Percentiles rank a stretch among this genome's conserved stretches.
phyloP scores from a whole-genome alignment of 441 rosid species.

The Raphanus hybrid region DNA sequence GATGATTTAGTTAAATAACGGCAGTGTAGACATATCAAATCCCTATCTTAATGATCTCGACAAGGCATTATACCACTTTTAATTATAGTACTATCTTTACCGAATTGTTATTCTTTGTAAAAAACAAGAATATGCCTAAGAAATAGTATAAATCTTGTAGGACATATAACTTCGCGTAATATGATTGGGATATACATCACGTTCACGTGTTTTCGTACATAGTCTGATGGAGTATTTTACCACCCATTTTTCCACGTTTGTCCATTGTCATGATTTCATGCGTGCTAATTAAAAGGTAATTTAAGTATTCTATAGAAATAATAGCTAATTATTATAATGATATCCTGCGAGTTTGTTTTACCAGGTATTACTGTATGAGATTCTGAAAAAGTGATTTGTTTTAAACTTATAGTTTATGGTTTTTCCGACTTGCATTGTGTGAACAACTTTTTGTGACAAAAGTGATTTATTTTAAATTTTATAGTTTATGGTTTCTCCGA shows the following conservation, averaged over 20 bases:
- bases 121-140: not conserved
- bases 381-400: constrained; percentile 20
- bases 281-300: constrained; percentile 36
- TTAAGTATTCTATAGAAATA: constrained; percentile 26
- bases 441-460: constrained; percentile 8
- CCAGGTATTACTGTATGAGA: constrained; percentile 17
- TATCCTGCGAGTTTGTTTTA: constrained; percentile 28
- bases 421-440: not conserved
- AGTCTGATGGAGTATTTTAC: constrained; percentile 21
- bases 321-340: constrained; percentile 28
- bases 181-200: constrained; percentile 11
- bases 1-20: constrained; percentile 1
- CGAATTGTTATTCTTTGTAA: not conserved
- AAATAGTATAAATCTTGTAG: not conserved
- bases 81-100: not conserved
- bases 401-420: not conserved
- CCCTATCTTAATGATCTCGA: not conserved
- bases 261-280: constrained; percentile 40
- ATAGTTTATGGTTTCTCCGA: not conserved
- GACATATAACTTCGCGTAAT: not conserved
- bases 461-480: not conserved
- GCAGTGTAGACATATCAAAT: constrained; percentile 8
- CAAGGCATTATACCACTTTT: not conserved
- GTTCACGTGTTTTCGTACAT: constrained; percentile 19
- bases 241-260: constrained; percentile 28